Percentiles rank a stretch among this genome's conserved stretches.
Conservation (phyloP, 139 green algal species). For the Closterium sp. region DNA sequence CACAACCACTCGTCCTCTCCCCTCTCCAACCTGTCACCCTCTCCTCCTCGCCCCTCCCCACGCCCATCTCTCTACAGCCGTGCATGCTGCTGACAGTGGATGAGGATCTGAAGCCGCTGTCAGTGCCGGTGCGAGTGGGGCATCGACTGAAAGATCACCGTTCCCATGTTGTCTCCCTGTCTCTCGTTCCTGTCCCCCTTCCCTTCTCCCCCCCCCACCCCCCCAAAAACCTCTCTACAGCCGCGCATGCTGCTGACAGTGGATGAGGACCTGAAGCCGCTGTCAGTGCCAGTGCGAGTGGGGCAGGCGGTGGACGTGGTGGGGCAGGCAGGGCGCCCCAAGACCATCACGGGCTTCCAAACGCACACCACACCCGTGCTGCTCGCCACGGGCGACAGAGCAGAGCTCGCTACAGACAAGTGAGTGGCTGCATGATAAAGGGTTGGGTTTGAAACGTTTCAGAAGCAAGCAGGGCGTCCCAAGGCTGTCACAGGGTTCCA, state of each 20-base stretch:
- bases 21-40: no score
- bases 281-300: slow-evolving; percentile 85
- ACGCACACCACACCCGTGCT: slow-evolving; percentile 97
- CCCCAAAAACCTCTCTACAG: slow-evolving; percentile 35
- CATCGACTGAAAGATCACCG: slow-evolving; percentile 45
- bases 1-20: no score
- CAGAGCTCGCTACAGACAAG: slow-evolving; percentile 94
- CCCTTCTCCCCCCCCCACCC: no score
- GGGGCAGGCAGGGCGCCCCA: slow-evolving; percentile 93
- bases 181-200: not conserved
- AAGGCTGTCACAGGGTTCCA: slow-evolving; percentile 97
- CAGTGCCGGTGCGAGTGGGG: slow-evolving; percentile 84
- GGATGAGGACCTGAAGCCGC: slow-evolving; percentile 78
- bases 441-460: no score
- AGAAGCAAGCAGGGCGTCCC: slow-evolving; percentile 90
- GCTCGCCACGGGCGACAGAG: slow-evolving; percentile 84
- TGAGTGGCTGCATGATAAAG: slow-evolving; percentile 12
- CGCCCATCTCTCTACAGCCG: slow-evolving; percentile 57
- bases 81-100: slow-evolving; percentile 97
- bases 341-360: slow-evolving; percentile 96
- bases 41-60: no score
- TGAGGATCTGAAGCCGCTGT: slow-evolving; percentile 78
- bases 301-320: slow-evolving; percentile 95
- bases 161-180: not conserved
- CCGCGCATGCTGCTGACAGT: slow-evolving; percentile 97